Base-by-base conservation (phyloP, 768 basidiomycete species). In the Tylopilus rubrobrunneus region DNA sequence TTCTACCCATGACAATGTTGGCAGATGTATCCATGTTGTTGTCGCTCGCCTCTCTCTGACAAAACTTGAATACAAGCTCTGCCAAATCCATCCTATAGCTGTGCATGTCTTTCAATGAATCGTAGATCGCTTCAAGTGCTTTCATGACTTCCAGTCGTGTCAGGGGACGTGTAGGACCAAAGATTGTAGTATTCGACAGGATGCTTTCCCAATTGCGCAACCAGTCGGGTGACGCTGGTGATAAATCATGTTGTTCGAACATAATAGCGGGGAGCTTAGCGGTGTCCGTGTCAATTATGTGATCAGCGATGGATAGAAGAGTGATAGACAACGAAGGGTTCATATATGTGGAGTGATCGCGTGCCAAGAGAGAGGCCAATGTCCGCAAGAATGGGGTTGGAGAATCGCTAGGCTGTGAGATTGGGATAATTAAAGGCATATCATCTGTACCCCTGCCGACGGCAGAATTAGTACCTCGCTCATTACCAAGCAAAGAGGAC, bases 141-240 rank as follows among this genome's bases (percentile, higher is more conserved):
- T 78, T 73, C 74, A 89, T 79, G 48, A 84, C 72, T 17, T 80
- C 79, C 36, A 72, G 62, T 21, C 85, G 73, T 4, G 88, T 86
- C 17, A 76, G 55, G 0, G 83, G 81, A 15, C 82, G 70, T 3
- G 71, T 53, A 3, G 67, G 58, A 49, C 73, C 70, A 56, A 82
- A 64, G 19, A 83, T 68, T 0, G 69, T 71, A 15, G 75, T 65
- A 55, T 82, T 82, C n/a, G 68, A 71, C 14, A 89, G 65, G 7
- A 89, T 70, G 36, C 60, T 75, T 36, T 74, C 66, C 89, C 89
- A 90, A 62, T 85, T 84, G 17, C 71, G 70, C 27, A 90, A 67
- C 89, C 89, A 92, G 6, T 82, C 78, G 0, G 84, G 81, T 1
- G 84, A 83, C 11, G 85, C 85, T 1, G 89, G 89, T 3, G 82